Conservation (phyloP, 805 yeast genomes). For the Ogataea paraovalis region DNA sequence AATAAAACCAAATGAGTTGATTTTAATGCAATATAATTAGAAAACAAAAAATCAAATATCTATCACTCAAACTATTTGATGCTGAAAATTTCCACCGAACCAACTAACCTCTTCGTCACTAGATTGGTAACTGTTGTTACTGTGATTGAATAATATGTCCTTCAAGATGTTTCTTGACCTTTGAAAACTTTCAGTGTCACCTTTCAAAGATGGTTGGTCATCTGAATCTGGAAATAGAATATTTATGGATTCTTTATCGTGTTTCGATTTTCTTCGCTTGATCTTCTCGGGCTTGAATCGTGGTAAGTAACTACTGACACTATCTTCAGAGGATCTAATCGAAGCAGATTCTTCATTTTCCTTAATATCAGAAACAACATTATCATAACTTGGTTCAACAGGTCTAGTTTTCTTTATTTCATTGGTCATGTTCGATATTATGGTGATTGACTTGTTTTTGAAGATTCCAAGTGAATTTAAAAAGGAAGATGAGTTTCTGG, state of each 20-base stretch:
- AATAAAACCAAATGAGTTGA: too few relatives aligned
- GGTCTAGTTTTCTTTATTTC: constrained; percentile 10
- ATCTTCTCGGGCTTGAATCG: constrained; percentile 4
- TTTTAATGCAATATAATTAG: too few relatives aligned
- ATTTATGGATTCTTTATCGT: background rate
- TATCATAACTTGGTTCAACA: background rate
- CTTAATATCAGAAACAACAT: background rate
- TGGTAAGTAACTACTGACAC: constrained; percentile 4
- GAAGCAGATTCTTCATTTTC: background rate
- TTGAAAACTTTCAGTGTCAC: background rate
- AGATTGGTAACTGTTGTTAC: constrained; percentile 7
- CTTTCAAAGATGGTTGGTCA: constrained; percentile 2
- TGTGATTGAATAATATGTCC: constrained; percentile 7
- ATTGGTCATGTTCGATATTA: constrained; percentile 19
- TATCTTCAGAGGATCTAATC: constrained; percentile 5
- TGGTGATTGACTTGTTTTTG: constrained; percentile 14
- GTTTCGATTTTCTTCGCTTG: constrained; percentile 8
- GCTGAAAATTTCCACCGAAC: constrained; percentile 24
- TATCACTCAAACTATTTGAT: constrained; percentile 9
- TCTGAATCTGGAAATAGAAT: background rate
- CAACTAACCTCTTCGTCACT: constrained; percentile 23
- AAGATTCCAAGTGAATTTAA: constrained; percentile 7
- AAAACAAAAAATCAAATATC: background rate
- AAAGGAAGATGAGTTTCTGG: constrained; percentile 3
- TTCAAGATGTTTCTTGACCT: constrained; percentile 8